phyloP scores from a whole-genome alignment of 2,329 filamentous ascomycete species.

The Stagonosporopsis tanaceti region DNA sequence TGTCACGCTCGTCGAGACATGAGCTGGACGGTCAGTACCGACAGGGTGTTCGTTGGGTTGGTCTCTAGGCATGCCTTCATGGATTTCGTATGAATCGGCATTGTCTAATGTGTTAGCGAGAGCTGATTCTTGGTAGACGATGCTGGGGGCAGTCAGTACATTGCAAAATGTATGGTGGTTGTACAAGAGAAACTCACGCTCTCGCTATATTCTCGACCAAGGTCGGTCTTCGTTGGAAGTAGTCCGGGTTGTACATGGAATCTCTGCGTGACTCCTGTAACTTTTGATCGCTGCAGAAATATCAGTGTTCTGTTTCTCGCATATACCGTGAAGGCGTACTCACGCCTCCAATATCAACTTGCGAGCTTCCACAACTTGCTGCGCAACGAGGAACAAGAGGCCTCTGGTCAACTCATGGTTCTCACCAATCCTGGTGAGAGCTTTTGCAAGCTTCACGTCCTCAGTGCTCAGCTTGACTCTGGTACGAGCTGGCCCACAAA shows the following conservation, averaged over 20 bases:
- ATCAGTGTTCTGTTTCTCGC: not conserved
- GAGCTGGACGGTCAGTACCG: not conserved
- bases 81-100: not conserved
- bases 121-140: not conserved
- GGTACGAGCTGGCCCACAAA: not conserved
- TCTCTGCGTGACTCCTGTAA: not conserved
- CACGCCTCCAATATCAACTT: not conserved
- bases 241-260: not conserved
- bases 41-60: conserved; percentile 2
- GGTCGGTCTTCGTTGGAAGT: not conserved
- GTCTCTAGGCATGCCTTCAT: not conserved
- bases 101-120: not conserved
- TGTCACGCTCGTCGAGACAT: not conserved
- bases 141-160: not conserved
- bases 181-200: not conserved
- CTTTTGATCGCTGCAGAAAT: not conserved
- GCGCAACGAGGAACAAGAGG: not conserved
- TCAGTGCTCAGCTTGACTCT: not conserved
- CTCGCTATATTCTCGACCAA: not conserved
- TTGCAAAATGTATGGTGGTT: not conserved
- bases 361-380: not conserved
- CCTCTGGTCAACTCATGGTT: not conserved
- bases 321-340: not conserved
- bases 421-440: not conserved
- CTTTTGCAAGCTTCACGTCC: conserved; percentile 1